Percentiles rank a stretch among this genome's conserved stretches.
phyloP scores from a whole-genome alignment of 1,284 basidiomycete genomes.

The Meripilus lineatus region DNA sequence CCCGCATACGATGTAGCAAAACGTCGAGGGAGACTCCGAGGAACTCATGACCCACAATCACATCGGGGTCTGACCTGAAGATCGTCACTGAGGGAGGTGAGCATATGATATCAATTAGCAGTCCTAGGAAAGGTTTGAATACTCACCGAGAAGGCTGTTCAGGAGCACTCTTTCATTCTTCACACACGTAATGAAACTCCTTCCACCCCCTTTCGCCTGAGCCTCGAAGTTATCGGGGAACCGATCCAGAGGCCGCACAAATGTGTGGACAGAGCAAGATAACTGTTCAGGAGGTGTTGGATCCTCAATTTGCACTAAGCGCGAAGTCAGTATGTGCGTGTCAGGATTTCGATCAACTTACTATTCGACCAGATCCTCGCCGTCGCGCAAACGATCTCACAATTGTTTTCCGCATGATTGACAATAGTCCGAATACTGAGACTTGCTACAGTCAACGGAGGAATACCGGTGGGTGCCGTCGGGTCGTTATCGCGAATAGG shows the following conservation, averaged over 20 bases:
- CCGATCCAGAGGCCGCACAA: slow-evolving; percentile 88
- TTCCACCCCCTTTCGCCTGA: slow-evolving; percentile 56
- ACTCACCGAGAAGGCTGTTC: slow-evolving; percentile 70
- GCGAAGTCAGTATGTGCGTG: not conserved
- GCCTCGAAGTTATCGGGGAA: slow-evolving; percentile 87
- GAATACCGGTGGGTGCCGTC: slow-evolving; percentile 75
- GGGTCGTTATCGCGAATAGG: slow-evolving; percentile 75
- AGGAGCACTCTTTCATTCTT: slow-evolving; percentile 85
- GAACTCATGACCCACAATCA: slow-evolving; percentile 95
- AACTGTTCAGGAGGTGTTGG: slow-evolving; percentile 84
- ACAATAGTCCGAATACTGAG: slow-evolving; percentile 88
- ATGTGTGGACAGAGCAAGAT: slow-evolving; percentile 81
- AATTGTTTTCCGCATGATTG: slow-evolving; percentile 91
- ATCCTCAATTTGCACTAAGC: slow-evolving; percentile 80
- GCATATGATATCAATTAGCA: slow-evolving; percentile 3
- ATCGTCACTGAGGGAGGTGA: slow-evolving; percentile 55
- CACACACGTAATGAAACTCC: slow-evolving; percentile 73
- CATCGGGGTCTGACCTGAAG: slow-evolving; percentile 88
- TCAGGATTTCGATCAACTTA: slow-evolving; percentile 29
- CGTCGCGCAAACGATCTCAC: slow-evolving; percentile 87
- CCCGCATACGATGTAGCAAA: slow-evolving; percentile 87
- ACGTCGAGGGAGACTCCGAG: slow-evolving; percentile 90
- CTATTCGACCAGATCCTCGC: slow-evolving; percentile 87
- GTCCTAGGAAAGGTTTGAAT: not conserved
- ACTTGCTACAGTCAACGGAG: slow-evolving; percentile 90